Conservation (phyloP, 176 grass and related monocot species). For the Thinopyrum elongatum region DNA sequence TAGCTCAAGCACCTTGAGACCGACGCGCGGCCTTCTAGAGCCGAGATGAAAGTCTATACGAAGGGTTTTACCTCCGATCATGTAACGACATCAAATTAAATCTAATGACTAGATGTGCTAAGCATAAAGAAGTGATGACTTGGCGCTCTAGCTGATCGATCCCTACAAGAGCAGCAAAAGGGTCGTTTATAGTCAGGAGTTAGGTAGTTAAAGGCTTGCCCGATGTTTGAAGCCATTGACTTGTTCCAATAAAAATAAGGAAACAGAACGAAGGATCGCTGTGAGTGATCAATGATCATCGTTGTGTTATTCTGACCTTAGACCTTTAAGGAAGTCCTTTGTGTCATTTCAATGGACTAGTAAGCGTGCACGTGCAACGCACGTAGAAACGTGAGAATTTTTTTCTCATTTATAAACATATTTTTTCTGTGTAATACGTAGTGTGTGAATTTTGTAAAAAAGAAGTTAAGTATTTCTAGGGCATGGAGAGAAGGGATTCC, state of each 20-base stretch:
- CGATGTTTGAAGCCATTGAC: conserved; percentile 45
- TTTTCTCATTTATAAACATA: no score
- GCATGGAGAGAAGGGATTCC: no score
- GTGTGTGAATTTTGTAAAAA: no score
- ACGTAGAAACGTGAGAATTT: no score
- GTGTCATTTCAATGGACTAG: no score
- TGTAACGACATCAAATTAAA: conserved; percentile 24
- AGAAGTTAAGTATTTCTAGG: no score
- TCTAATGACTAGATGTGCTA: not conserved
- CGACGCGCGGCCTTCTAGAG: conserved; percentile 19
- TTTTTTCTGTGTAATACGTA: no score
- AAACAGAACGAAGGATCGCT: not conserved
- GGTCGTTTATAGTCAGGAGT: conserved; percentile 21
- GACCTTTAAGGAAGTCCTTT: no score
- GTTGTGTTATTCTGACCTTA: no score
- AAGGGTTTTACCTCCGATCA: not conserved
- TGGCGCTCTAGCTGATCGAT: not conserved
- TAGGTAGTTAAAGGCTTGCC: conserved; percentile 37
- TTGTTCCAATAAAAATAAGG: not conserved
- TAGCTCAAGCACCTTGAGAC: conserved; percentile 2
- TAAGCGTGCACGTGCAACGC: no score
- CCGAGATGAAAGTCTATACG: not conserved
- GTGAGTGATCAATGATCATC: conserved; percentile 22
- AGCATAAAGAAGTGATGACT: conserved; percentile 10
- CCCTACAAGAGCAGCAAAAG: conserved; percentile 7